Evolutionary conservation across 176 grass and related monocot species (phyloP), one percentile per base, ranked within the genome.

Genomic region (Themeda triandra): DNA sequence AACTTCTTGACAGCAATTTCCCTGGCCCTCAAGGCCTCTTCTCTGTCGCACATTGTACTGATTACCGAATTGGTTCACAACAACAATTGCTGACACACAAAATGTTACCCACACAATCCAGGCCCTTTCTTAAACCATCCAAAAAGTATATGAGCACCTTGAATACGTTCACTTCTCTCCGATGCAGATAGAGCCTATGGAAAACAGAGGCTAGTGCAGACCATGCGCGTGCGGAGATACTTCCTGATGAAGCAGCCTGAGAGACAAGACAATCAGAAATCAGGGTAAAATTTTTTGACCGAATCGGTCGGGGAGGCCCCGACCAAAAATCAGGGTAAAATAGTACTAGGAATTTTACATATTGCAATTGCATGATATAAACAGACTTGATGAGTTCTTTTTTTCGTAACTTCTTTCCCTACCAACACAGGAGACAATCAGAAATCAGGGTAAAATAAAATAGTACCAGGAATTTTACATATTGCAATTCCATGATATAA

Each of bases 11-110:
- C 83, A 27, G 93, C 93, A 88, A 95, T 36, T 56, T 92, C 91
- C 83, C 63, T 98, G 46, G 93, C 96, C 82, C 65, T 94, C 32
- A 93, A 56, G 65, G 96, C 91, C 65, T 98, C 93, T 87, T 95
- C 93, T 85, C 86, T 93, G 73, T 90, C 93, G 83, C 89, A 93
- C 54, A 59, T 59, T 59, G 54, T 59, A 59, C 54, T 24, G 54
- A 58, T 58, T 58, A 24, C 3, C 6, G 19, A 59, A 58, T 58
- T 58, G 54, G 54, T n/a, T 58, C 23, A 8, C 54, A 59, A 59
- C 23, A 59, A 11, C 54, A 59, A 59, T 59, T 10, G 23, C 23
- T 24, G 54, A 24, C 8, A 23, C 53, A 58, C 53, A 58, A 58
- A 23, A 58, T 58, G 9, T 23, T 58, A 58, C 53, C 53, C 51